A percentile compares a stretch with the other conserved stretches of the same genome.
Evolutionary conservation across 1,284 basidiomycete genomes (phyloP).

Genomic region (Mycena sp.): DNA sequence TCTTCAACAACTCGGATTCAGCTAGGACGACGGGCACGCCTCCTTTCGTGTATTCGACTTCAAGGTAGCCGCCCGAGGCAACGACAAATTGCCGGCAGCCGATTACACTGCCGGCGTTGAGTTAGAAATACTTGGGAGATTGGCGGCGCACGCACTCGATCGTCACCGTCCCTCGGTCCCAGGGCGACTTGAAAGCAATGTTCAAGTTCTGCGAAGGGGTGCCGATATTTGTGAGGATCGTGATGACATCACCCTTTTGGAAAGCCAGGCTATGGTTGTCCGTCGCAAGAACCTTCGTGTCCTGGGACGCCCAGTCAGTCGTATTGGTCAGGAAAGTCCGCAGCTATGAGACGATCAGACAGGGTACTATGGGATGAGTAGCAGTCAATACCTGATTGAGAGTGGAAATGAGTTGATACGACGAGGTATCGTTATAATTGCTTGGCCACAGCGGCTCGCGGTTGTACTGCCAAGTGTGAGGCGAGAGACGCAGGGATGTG

Average conservation of each 20-base stretch:
- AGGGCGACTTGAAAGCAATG: conserved; percentile 65
- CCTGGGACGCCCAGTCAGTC: conserved; percentile 68
- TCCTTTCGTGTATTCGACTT: conserved; percentile 66
- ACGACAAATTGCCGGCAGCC: conserved; percentile 71
- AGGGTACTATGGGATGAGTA: neutral
- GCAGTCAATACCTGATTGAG: conserved; percentile 66
- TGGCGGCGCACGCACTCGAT: conserved; percentile 57
- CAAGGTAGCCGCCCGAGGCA: conserved; percentile 66
- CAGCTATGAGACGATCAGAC: conserved; percentile 49
- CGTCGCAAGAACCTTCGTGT: conserved; percentile 65
- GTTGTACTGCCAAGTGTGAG: conserved; percentile 59
- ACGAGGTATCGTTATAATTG: conserved; percentile 65
- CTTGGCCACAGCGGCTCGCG: conserved; percentile 83
- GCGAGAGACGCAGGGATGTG: neutral
- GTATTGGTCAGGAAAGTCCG: conserved; percentile 74
- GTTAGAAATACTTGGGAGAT: conserved; percentile 6
- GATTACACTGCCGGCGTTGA: conserved; percentile 54
- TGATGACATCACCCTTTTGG: conserved; percentile 76
- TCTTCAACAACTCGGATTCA: conserved; percentile 42
- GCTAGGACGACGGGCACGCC: conserved; percentile 66
- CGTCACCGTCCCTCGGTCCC: conserved; percentile 52
- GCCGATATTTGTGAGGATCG: conserved; percentile 81
- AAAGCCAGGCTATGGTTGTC: conserved; percentile 71
- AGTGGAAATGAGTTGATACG: conserved; percentile 68
- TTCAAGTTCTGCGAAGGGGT: conserved; percentile 55